These are phyloP conservation scores for Nitzschia sp. DNA, from an alignment of 108 stramenopile species.

Conservation along the genomic window DNA sequence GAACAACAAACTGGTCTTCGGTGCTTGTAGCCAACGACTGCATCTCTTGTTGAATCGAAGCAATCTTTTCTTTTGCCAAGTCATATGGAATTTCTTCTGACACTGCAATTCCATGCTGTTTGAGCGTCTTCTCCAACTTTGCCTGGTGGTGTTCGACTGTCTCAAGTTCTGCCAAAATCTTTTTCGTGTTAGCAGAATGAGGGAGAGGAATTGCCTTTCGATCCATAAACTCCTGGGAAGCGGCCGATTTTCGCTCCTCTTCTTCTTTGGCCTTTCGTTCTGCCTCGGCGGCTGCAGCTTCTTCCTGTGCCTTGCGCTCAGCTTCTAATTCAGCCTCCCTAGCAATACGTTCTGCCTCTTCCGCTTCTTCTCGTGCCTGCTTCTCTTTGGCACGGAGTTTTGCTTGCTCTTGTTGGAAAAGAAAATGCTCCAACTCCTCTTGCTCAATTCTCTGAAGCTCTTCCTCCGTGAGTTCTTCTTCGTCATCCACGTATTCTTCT, in stretches of 20 bases:
- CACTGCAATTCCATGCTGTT: conserved; percentile 27
- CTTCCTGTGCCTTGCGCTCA: conserved; percentile 6
- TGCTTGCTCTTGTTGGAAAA: conserved; percentile 3
- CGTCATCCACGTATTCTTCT: conserved; percentile 6
- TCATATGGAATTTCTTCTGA: conserved; percentile 48
- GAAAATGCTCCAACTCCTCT: neutral
- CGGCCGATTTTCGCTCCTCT: neutral
- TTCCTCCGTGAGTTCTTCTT: conserved; percentile 9
- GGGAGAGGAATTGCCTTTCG: conserved; percentile 19
- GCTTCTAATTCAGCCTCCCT: conserved; percentile 2
- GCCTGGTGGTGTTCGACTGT: conserved; percentile 17
- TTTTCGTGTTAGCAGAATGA: conserved; percentile 28
- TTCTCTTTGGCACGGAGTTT: neutral
- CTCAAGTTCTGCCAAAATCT: conserved; percentile 26
- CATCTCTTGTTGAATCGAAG: conserved; percentile 30
- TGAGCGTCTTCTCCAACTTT: conserved; percentile 29
- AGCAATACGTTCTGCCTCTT: neutral
- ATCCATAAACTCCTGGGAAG: conserved; percentile 25
- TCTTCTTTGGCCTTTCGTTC: conserved; percentile 8
- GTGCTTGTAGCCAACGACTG: conserved; percentile 13
- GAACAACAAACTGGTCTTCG: conserved; percentile 16
- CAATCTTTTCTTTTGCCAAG: conserved; percentile 39
- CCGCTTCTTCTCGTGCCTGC: conserved; percentile 5
- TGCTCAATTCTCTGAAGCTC: neutral
- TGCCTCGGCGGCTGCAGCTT: neutral